Base-by-base conservation (phyloP, 345 rosid genomes). In the Salix brachista region DNA sequence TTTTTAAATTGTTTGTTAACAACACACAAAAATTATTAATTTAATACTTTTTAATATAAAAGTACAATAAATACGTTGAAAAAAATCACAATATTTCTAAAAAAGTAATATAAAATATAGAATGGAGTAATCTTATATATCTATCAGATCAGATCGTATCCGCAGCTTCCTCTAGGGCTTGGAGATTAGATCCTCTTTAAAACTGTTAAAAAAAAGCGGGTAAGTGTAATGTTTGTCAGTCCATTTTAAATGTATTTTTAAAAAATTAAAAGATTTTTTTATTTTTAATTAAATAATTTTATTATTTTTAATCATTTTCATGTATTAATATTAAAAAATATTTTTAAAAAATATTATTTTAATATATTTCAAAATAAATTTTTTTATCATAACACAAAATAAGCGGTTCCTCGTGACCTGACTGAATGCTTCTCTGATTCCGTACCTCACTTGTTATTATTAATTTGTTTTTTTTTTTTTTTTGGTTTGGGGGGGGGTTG, bases 81-180 rank as follows among this genome's bases (percentile, higher is more conserved):
- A 46, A 62, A 44, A 30, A 46, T 42, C 60, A 23, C 25, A 17
- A 44, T 65, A 5, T 28, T 0, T 54, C 10, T 18, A 58, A 5
- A 58, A 41, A 21, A 44, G 37, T 11, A 70, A 67, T 21, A 30
- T 19, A 54, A 19, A 54, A 39, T 26, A 11, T 36, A 46, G 48
- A 23, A 68, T 69, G 12, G 68, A 23, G 42, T 65, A 71, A 73
- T 80, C 75, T 34, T 66, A 37, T 5, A n/a, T 41, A 18, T 36
- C 17, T 39, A 18, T n/a, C 74, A 60, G 69, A 26, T 65, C 75
- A 14, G 30, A 81, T 69, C 36, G 6, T 4, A 34, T 34, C 69
- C 21, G 23, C n/a, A 39, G 78, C 79, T 87, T 81, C 85, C 50
- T 79, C 79, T 48, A 44, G 64, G 81, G 83, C 77, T 32, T 67